A percentile compares a stretch with the other conserved stretches of the same genome.
These are phyloP conservation scores for Prinsepia uniflora DNA, from an alignment of 306 rosid species.

Conservation along the genomic window DNA sequence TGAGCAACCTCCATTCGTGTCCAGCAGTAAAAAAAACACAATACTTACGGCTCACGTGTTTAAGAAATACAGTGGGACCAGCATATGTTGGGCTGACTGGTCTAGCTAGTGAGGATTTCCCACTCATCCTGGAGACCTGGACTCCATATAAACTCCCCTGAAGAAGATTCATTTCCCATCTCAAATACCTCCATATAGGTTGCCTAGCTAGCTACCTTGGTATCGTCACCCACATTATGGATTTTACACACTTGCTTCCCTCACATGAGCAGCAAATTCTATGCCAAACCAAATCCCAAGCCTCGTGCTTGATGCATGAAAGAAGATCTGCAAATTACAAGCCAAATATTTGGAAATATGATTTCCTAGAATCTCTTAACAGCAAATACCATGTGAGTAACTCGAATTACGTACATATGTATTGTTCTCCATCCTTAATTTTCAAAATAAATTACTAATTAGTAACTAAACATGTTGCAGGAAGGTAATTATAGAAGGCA, in stretches of 20 bases:
- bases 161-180: not conserved
- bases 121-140: no score
- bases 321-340: constrained; percentile 53
- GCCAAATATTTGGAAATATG: constrained; percentile 49
- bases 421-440: no score
- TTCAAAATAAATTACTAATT: no score
- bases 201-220: no score
- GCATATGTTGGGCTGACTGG: no score
- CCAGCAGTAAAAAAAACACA: no score
- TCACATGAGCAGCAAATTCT: not conserved
- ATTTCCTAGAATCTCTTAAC: constrained; percentile 42
- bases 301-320: constrained; percentile 2
- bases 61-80: no score
- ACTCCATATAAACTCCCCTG: not conserved
- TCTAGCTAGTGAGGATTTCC: no score
- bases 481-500: constrained; percentile 22
- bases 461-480: constrained; percentile 18
- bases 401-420: no score
- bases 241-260: not conserved
- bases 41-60: no score
- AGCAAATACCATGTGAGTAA: constrained; percentile 39
- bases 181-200: not conserved
- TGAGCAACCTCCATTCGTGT: no score
- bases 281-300: not conserved
- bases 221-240: not conserved